phyloP scores from a whole-genome alignment of 108 stramenopile genomes.

The Skeletonema grethae region DNA sequence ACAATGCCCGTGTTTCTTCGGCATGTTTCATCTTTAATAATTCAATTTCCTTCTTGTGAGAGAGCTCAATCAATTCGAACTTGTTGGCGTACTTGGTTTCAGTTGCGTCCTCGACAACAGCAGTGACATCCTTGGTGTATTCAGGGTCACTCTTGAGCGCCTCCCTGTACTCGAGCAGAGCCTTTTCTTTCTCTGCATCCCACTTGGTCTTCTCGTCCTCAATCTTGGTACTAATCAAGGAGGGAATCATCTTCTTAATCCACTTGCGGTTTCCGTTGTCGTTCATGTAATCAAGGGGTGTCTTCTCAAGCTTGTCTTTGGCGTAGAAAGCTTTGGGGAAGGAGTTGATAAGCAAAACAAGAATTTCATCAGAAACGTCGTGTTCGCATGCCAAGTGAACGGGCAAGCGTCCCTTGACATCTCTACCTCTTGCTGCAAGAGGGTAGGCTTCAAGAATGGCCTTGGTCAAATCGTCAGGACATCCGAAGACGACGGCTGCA shows the following conservation, averaged over 20 bases:
- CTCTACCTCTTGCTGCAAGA: constrained; percentile 31
- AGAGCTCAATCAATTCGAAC: constrained; percentile 22
- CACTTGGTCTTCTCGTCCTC: constrained; percentile 40
- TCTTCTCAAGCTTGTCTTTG: constrained; percentile 38
- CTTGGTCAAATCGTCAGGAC: constrained; percentile 31
- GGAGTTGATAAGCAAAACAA: constrained; percentile 21
- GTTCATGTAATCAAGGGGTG: constrained; percentile 39
- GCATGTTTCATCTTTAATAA: constrained; percentile 40
- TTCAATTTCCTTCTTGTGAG: constrained; percentile 35
- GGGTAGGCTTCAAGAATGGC: constrained; percentile 43
- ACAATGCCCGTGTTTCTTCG: constrained; percentile 34
- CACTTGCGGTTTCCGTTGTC: constrained; percentile 20
- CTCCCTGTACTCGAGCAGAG: constrained; percentile 20
- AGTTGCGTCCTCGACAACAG: constrained; percentile 13
- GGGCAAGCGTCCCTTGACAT: constrained; percentile 44
- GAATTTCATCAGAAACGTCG: constrained; percentile 26
- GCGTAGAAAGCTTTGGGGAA: constrained; percentile 45
- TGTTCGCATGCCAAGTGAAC: constrained; percentile 45
- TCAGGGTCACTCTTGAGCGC: constrained; percentile 20
- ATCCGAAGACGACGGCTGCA: constrained; percentile 46
- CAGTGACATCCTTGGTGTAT: constrained; percentile 20
- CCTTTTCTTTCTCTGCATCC: constrained; percentile 13
- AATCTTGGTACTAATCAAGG: constrained; percentile 28
- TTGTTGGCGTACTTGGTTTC: constrained; percentile 19
- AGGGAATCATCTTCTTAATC: constrained; percentile 24